Evolutionary conservation across 345 rosid species (phyloP).

Genomic region (Pistacia vera): DNA sequence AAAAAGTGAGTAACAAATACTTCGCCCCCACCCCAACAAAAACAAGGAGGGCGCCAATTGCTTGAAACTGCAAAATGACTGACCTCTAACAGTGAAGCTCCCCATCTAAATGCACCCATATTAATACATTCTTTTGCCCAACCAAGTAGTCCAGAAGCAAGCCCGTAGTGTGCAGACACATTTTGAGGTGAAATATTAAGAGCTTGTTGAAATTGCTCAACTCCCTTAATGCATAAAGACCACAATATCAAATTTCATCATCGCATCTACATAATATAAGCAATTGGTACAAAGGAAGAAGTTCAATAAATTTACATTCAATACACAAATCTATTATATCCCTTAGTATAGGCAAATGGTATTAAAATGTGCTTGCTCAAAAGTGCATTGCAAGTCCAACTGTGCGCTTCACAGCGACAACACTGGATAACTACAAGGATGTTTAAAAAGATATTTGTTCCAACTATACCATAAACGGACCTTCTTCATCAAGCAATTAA

Average conservation of each 20-base stretch:
- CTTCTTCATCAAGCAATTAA: background rate
- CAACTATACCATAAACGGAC: background rate
- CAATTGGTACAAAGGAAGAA: background rate
- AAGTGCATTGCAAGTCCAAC: background rate
- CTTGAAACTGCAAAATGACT: conserved; percentile 17
- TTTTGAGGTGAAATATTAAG: conserved; percentile 72
- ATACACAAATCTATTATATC: background rate
- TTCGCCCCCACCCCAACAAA: background rate
- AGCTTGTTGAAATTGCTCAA: conserved; percentile 81
- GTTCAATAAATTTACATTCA: background rate
- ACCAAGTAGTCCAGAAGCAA: conserved; percentile 81
- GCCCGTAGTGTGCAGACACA: conserved; percentile 78
- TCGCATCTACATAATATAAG: conserved; percentile 1
- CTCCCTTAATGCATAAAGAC: conserved; percentile 55
- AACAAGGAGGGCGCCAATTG: background rate
- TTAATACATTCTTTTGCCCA: conserved; percentile 82
- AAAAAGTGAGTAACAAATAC: conserved; percentile 14
- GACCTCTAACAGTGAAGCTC: conserved; percentile 87
- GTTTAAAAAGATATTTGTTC: background rate
- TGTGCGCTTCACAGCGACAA: background rate
- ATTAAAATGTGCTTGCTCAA: background rate
- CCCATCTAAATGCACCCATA: conserved; percentile 88
- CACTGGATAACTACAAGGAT: background rate
- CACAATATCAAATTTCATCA: conserved; percentile 11
- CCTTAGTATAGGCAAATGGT: background rate